Percentiles rank a stretch among this genome's conserved stretches.
Evolutionary conservation across 1,139 yeast genomes (phyloP).

Genomic region (Geotrichum histeridarum): DNA sequence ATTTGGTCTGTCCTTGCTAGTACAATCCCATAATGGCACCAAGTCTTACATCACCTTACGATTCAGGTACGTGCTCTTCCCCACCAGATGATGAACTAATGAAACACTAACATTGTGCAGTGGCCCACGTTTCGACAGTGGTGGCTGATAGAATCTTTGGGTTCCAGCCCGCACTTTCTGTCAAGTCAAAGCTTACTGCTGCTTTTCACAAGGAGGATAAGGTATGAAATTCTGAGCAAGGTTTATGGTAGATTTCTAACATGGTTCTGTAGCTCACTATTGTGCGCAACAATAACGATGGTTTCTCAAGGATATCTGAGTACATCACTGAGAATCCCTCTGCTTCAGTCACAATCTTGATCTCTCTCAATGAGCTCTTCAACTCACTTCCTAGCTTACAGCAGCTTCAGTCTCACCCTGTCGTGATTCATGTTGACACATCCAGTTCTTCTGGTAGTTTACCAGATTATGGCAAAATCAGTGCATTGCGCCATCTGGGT

Average conservation of each 20-base stretch:
- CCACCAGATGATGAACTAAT: neutral
- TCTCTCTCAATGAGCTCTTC: slow-evolving; percentile 53
- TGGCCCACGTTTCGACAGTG: slow-evolving; percentile 30
- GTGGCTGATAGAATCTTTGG: slow-evolving; percentile 41
- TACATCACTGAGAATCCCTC: slow-evolving; percentile 19
- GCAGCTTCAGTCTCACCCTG: slow-evolving; percentile 43
- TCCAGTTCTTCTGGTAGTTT: slow-evolving; percentile 13
- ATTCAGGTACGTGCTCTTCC: slow-evolving; percentile 11
- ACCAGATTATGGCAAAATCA: slow-evolving; percentile 57
- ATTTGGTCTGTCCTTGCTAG: neutral
- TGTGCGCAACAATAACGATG: slow-evolving; percentile 50
- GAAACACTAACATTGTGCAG: slow-evolving; percentile 19
- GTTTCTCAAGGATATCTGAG: slow-evolving; percentile 44
- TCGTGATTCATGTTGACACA: slow-evolving; percentile 56
- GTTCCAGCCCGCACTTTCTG: slow-evolving; percentile 49
- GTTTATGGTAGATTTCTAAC: neutral
- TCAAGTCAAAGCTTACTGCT: slow-evolving; percentile 37
- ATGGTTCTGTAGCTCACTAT: slow-evolving; percentile 30
- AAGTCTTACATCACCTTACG: slow-evolving; percentile 7
- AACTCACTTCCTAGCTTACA: slow-evolving; percentile 57
- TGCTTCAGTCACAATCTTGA: slow-evolving; percentile 34
- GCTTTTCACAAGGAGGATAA: slow-evolving; percentile 24
- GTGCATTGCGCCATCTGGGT: slow-evolving; percentile 67
- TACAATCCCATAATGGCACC: neutral
- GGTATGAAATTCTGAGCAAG: neutral